A percentile compares a stretch with the other conserved stretches of the same genome.
Conservation (phyloP, 164 flowering plant species). For the Warburgia ugandensis region DNA sequence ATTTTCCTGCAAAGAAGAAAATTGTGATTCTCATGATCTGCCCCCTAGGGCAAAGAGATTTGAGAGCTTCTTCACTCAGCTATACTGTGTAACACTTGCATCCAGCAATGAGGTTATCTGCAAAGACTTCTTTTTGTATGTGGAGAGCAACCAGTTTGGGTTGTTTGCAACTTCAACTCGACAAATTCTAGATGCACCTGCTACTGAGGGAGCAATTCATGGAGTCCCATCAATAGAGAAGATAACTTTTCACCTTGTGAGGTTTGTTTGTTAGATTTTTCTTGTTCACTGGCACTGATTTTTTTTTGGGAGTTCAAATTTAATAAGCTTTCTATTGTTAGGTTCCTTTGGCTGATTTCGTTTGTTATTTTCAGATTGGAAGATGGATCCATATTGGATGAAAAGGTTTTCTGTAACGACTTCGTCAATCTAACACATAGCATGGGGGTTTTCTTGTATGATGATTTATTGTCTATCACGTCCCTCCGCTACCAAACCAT, state of each 20-base stretch:
- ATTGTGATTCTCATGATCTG: conserved; percentile 51
- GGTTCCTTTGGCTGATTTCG: background rate
- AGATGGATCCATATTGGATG: conserved; percentile 78
- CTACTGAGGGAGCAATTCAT: conserved; percentile 63
- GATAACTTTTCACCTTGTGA: conserved; percentile 87
- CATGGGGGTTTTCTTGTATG: conserved; percentile 90
- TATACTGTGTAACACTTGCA: conserved; percentile 72
- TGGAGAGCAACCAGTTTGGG: conserved; percentile 81
- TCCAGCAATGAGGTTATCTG: conserved; percentile 79
- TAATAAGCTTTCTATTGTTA: background rate
- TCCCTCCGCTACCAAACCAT: conserved; percentile 88
- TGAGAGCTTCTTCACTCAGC: conserved; percentile 79
- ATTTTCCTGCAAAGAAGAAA: conserved; percentile 65
- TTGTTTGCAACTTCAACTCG: conserved; percentile 91
- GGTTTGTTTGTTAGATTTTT: conserved; percentile 37
- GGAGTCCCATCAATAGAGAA: conserved; percentile 87
- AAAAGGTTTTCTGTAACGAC: conserved; percentile 79
- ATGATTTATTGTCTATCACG: conserved; percentile 83
- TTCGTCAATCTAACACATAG: conserved; percentile 72
- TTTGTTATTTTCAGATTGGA: conserved; percentile 46
- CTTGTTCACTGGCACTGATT: no score
- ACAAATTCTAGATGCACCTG: conserved; percentile 75
- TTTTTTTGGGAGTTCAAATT: background rate
- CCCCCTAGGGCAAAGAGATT: conserved; percentile 68
- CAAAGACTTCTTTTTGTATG: conserved; percentile 89